Conservation (phyloP, 2,329 filamentous ascomycete species). For the Colletotrichum spaethianum region DNA sequence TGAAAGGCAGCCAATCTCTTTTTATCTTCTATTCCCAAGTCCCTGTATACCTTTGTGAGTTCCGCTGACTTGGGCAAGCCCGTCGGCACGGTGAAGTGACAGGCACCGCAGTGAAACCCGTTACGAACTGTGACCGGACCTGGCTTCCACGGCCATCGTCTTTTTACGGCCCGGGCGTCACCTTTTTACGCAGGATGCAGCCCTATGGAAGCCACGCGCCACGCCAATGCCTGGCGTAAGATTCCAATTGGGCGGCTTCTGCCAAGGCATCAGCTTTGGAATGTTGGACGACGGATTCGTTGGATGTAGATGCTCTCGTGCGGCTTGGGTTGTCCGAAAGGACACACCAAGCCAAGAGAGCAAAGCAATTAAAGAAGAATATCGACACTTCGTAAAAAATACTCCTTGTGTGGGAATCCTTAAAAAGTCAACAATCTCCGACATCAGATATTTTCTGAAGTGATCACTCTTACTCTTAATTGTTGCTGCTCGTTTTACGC, state of each 20-base stretch:
- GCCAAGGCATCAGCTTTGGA: background rate
- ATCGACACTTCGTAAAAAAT: background rate
- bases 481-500: background rate
- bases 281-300: background rate
- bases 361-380: background rate
- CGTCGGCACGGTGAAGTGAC: background rate
- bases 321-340: background rate
- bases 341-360: background rate
- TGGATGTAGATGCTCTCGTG: background rate
- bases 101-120: background rate
- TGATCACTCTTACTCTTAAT: background rate
- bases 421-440: background rate
- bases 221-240: background rate
- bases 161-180: background rate
- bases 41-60: background rate
- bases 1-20: background rate
- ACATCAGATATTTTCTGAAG: background rate
- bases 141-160: background rate
- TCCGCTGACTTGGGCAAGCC: background rate
- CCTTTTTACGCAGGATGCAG: background rate
- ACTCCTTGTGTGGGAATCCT: background rate
- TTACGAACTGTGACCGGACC: background rate
- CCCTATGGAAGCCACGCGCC: background rate
- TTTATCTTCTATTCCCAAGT: background rate
- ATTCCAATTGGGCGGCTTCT: background rate